A percentile compares a stretch with the other conserved stretches of the same genome.
These are phyloP conservation scores for Aspergillus affinis DNA, from an alignment of 495 filamentous ascomycete genomes.

Conservation along the genomic window DNA sequence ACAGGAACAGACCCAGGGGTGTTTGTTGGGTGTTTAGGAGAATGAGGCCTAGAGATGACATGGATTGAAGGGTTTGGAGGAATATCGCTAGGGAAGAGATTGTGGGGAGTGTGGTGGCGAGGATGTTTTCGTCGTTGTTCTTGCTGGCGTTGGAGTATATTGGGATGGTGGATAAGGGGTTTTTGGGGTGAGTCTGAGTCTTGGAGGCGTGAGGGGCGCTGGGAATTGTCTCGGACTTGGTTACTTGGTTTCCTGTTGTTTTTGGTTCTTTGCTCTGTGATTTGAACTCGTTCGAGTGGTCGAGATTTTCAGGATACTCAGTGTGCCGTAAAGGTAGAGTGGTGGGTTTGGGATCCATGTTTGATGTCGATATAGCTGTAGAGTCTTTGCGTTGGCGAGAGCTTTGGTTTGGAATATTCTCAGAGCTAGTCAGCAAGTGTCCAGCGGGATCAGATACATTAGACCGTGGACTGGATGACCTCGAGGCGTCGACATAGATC, in stretches of 20 bases:
- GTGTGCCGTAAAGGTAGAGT: background rate
- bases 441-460: background rate
- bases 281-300: background rate
- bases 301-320: background rate
- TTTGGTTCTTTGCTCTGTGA: too few species aligned
- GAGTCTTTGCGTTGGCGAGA: constrained; percentile 11
- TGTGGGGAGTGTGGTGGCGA: background rate
- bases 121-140: background rate
- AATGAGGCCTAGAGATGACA: constrained; percentile 4
- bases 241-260: background rate
- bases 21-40: constrained; percentile 4
- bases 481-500: constrained; percentile 27
- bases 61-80: background rate
- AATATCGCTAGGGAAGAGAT: background rate
- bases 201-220: background rate
- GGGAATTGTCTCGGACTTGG: background rate
- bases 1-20: constrained; percentile 28
- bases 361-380: background rate
- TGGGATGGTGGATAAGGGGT: background rate
- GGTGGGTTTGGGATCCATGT: background rate
- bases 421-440: constrained; percentile 25
- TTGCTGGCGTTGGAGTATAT: background rate
- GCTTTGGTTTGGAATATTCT: constrained; percentile 25
- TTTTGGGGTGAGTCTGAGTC: background rate
- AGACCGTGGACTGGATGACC: background rate